These are phyloP conservation scores for Lactarius quietus DNA, from an alignment of 768 basidiomycete genomes.

Conservation along the genomic window DNA sequence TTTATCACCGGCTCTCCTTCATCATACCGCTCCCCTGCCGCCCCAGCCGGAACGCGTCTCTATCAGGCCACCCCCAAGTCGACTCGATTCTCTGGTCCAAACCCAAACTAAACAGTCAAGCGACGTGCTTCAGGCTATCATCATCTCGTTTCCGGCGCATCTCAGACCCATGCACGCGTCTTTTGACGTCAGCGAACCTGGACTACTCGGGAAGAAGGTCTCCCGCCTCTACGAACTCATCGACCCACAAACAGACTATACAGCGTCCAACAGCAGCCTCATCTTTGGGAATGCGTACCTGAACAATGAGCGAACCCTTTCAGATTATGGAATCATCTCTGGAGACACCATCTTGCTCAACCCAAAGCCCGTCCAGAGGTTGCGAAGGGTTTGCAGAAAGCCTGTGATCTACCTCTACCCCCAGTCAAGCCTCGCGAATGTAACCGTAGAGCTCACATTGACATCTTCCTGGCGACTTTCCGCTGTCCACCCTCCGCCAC, in stretches of 20 bases:
- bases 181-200: not conserved
- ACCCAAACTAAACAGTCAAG: not conserved
- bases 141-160: not conserved
- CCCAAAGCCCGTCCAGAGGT: not conserved
- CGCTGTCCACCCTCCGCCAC: slow-evolving; percentile 7
- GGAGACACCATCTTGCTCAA: not conserved
- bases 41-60: not conserved
- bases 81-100: not conserved
- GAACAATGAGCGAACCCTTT: not conserved
- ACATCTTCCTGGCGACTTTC: slow-evolving; percentile 10
- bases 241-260: not conserved
- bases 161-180: not conserved
- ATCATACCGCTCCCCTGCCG: not conserved
- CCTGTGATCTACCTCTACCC: slow-evolving; percentile 19
- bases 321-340: not conserved
- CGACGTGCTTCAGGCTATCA: not conserved
- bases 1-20: not conserved
- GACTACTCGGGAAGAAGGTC: not conserved
- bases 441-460: slow-evolving; percentile 9
- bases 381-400: not conserved
- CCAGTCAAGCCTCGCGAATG: slow-evolving; percentile 3
- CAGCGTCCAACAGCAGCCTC: not conserved
- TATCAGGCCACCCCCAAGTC: too few relatives aligned
- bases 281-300: not conserved
- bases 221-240: not conserved